Conservation (phyloP, 2,329 filamentous ascomycete genomes). For the Ophidiomyces ophidiicola region DNA sequence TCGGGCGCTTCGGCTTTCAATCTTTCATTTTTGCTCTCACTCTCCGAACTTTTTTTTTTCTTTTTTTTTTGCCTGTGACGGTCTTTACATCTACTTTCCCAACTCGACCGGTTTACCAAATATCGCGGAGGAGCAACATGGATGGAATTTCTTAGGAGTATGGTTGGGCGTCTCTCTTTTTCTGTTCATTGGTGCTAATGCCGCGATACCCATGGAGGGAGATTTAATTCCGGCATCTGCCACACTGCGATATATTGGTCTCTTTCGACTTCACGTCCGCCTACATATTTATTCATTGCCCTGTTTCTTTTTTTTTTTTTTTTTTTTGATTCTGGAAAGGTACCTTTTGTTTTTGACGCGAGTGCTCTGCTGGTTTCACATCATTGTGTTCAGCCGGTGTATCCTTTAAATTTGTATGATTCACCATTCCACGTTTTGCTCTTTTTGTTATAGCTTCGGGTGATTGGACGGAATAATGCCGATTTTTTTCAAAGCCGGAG, state of each 20-base stretch:
- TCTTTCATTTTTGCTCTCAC: not conserved
- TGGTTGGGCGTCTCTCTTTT: conserved; percentile 14
- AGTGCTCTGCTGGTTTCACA: not conserved
- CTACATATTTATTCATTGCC: not conserved
- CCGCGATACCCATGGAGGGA: conserved; percentile 9
- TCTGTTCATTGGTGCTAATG: conserved; percentile 12
- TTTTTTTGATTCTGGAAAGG: not conserved
- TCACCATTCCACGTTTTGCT: not conserved
- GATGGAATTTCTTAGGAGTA: conserved; percentile 16
- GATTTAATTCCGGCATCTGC: conserved; percentile 10
- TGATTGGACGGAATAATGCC: conserved; percentile 3
- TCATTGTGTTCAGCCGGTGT: not conserved
- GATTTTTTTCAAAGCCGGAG: not conserved
- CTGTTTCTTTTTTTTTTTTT: not conserved
- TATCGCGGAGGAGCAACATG: conserved; percentile 14
- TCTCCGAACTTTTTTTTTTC: conserved; percentile 4
- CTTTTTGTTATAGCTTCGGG: conserved; percentile 3
- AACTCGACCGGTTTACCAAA: conserved; percentile 1
- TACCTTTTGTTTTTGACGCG: not conserved
- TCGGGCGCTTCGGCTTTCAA: not conserved
- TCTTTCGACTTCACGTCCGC: conserved; percentile 1
- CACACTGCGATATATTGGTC: conserved; percentile 15
- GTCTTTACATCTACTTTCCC: not conserved
- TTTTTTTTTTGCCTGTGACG: conserved; percentile 6
- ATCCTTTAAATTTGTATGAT: not conserved